Evolutionary conservation across 2,329 filamentous ascomycete species (phyloP), one percentile per base, ranked within the genome.

Genomic region (Trichoderma polysporum): DNA sequence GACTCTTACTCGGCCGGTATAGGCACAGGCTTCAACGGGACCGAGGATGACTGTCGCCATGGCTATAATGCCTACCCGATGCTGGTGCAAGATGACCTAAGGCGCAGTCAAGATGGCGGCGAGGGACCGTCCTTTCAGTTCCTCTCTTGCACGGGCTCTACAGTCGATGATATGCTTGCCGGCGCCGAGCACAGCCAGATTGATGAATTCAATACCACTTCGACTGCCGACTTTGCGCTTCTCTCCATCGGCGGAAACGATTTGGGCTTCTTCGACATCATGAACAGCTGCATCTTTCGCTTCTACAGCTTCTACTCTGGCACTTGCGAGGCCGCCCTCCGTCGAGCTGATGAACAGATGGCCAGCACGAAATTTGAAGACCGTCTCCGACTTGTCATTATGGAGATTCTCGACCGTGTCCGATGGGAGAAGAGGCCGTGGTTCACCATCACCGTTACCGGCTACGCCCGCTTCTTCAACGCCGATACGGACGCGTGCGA

Each of bases 1-100:
- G 81, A 84, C 69, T 83, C 81, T 6, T 84, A 84, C 70, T 81
- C 79, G 56, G 81, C 82, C 3, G 82, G 82, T 35, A 84, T 84
- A 66, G 82, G 82, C 62, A 83, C 82, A 3, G 77, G 77, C 50
- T 63, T 79, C 50, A 77, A 81, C 47, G 78, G 76, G 45, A 73
- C 74, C 15, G 79, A 82, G 66, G 75, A 80, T 53, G 74, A 78
- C 50, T 83, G 81, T 70, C 78, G 81, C 25, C 79, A 73, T 29
- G 81, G 81, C 45, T 68, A 75, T 31, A 77, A 80, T 63, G 79
- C 79, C n/a, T 80, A 84, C 66, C 76, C 80, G 12, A 70, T 73
- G 52, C 74, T 84, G 31, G 77, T 84, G 57, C 73, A 77, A 41
- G 58, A 70, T 13, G 81, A 83, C 67, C 73, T 83, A 35, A 50